Conservation (phyloP, 768 basidiomycete species). For the Boletus tomentosulus region DNA sequence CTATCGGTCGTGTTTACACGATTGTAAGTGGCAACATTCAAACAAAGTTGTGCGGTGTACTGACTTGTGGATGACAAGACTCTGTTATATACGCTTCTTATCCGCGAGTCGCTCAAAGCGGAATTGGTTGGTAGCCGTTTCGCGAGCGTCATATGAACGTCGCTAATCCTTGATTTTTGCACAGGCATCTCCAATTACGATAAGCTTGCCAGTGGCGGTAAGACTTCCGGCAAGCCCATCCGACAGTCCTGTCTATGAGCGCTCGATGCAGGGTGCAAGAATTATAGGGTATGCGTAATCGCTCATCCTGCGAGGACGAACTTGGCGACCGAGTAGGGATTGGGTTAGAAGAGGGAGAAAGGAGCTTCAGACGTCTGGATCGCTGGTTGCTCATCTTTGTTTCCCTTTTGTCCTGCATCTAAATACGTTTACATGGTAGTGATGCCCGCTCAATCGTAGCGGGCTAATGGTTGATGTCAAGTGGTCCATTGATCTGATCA, state of each 20-base stretch:
- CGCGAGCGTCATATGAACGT: neutral
- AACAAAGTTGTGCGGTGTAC: neutral
- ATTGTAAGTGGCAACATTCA: slow-evolving; percentile 32
- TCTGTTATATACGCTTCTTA: neutral
- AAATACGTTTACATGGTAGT: neutral
- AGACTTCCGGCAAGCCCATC: neutral
- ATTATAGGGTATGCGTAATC: neutral
- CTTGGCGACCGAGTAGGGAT: neutral
- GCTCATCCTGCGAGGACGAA: neutral
- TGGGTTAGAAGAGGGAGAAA: neutral
- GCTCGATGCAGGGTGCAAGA: neutral
- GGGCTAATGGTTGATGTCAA: neutral
- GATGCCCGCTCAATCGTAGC: too few relatives aligned
- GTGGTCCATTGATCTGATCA: neutral
- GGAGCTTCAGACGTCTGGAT: neutral
- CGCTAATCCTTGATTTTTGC: neutral
- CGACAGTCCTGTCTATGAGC: neutral
- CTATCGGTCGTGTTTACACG: slow-evolving; percentile 40
- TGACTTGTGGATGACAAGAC: neutral
- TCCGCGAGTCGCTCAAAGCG: slow-evolving; percentile 1
- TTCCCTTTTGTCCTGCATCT: neutral
- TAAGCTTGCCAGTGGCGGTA: neutral
- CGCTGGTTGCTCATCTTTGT: neutral
- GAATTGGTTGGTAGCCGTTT: neutral
- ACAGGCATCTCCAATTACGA: neutral